phyloP scores from a whole-genome alignment of 352 stramenopile genomes.

The Phytophthora hibernalis region DNA sequence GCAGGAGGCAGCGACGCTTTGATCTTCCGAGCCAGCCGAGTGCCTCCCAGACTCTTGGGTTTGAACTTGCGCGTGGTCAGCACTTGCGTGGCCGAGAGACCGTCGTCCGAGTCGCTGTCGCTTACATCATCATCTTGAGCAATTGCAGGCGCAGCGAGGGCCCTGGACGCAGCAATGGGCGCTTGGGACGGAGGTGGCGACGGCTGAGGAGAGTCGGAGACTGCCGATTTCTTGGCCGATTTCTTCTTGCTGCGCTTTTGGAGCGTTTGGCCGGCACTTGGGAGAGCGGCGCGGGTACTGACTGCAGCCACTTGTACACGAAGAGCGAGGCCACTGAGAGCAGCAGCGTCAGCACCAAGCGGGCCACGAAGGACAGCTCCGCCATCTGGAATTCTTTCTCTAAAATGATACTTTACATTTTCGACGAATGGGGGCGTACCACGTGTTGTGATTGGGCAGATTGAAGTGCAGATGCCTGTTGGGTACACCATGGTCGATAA shows the following conservation, averaged over 20 bases:
- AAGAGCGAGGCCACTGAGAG: slow-evolving; percentile 46
- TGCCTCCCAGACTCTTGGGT: slow-evolving; percentile 57
- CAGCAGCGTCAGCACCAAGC: slow-evolving; percentile 53
- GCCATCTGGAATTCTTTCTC: slow-evolving; percentile 36
- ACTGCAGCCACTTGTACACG: slow-evolving; percentile 50
- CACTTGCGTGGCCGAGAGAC: slow-evolving; percentile 65
- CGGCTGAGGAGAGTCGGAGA: slow-evolving; percentile 12
- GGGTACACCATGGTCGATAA: too few species aligned
- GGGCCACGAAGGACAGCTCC: slow-evolving; percentile 45
- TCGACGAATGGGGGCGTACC: not conserved
- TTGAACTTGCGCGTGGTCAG: slow-evolving; percentile 71
- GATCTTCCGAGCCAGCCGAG: slow-evolving; percentile 26
- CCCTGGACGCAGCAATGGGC: slow-evolving; percentile 3
- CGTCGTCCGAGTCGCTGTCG: slow-evolving; percentile 68
- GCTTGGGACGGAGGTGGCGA: slow-evolving; percentile 4
- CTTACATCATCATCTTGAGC: slow-evolving; percentile 29
- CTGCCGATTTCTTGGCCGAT: slow-evolving; percentile 41
- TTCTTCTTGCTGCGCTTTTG: slow-evolving; percentile 65
- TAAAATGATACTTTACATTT: slow-evolving; percentile 7
- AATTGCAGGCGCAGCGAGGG: slow-evolving; percentile 10
- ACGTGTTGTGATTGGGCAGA: not conserved
- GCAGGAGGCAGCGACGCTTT: slow-evolving; percentile 28
- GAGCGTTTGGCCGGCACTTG: slow-evolving; percentile 13
- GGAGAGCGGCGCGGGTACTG: not conserved
- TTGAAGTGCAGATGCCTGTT: slow-evolving; percentile 4